Evolutionary conservation across 805 yeast species (phyloP).

Genomic region (Ogataea neopini): DNA sequence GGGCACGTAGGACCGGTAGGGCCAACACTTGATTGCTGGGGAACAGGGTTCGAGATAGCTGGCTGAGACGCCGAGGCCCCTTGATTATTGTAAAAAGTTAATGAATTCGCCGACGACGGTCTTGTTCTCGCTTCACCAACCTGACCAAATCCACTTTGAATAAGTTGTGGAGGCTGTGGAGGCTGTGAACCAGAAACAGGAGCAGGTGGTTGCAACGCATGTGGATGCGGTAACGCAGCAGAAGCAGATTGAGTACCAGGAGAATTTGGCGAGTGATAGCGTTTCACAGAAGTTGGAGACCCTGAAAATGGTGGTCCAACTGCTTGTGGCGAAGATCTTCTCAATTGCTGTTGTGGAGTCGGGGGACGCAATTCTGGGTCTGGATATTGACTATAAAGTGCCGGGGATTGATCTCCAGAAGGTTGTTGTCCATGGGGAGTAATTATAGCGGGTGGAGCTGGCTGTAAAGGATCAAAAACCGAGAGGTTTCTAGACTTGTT

Average conservation of each 20-base stretch:
- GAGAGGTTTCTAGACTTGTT: slow-evolving; percentile 41
- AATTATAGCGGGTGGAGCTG: slow-evolving; percentile 16
- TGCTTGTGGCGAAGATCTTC: slow-evolving; percentile 16
- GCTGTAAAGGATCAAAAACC: slow-evolving; percentile 38
- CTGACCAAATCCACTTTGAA: slow-evolving; percentile 13
- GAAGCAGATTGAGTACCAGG: slow-evolving; percentile 8
- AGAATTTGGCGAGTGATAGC: slow-evolving; percentile 12
- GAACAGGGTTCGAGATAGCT: not conserved
- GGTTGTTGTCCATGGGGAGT: slow-evolving; percentile 11
- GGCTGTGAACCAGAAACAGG: slow-evolving; percentile 10
- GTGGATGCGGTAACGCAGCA: slow-evolving; percentile 3
- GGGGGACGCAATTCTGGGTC: slow-evolving; percentile 16
- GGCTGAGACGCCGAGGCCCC: not conserved
- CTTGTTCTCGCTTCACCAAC: slow-evolving; percentile 20
- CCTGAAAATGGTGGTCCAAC: slow-evolving; percentile 16
- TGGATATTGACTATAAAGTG: slow-evolving; percentile 6
- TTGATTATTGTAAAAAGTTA: slow-evolving; percentile 4
- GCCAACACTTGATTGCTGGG: slow-evolving; percentile 1
- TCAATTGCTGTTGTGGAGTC: slow-evolving; percentile 12
- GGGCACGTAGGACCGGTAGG: slow-evolving; percentile 4
- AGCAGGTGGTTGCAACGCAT: slow-evolving; percentile 1
- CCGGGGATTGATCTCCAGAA: slow-evolving; percentile 14
- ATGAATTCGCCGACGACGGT: slow-evolving; percentile 20
- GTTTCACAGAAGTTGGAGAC: slow-evolving; percentile 17
- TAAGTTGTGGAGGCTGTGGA: slow-evolving; percentile 11